phyloP scores from a whole-genome alignment of 1,139 yeast species.

The Yamadazyma mexicana region DNA sequence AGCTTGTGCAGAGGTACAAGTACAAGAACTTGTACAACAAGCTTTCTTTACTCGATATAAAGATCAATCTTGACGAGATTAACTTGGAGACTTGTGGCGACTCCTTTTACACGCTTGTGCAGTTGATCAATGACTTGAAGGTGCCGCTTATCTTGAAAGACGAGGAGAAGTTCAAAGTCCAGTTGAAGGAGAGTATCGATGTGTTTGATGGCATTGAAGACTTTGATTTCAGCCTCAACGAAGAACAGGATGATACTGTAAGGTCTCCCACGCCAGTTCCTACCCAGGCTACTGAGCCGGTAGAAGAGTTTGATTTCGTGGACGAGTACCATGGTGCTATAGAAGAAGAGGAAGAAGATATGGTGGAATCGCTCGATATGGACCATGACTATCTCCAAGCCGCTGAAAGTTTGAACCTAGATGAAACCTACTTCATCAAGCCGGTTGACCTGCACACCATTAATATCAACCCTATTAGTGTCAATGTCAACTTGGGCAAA shows the following conservation, averaged over 20 bases:
- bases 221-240: constrained; percentile 23
- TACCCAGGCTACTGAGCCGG: background rate
- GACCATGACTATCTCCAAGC: constrained; percentile 1
- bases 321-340: constrained; percentile 23
- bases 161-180: constrained; percentile 53
- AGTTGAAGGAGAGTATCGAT: constrained; percentile 36
- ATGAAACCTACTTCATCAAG: constrained; percentile 49
- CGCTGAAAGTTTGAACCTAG: constrained; percentile 19
- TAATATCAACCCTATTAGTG: constrained; percentile 26
- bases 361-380: background rate
- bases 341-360: background rate
- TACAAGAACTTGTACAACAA: constrained; percentile 14
- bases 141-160: constrained; percentile 61
- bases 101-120: constrained; percentile 70
- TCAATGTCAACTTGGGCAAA: constrained; percentile 27
- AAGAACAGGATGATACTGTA: background rate
- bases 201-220: constrained; percentile 51
- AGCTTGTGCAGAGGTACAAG: constrained; percentile 5
- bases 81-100: constrained; percentile 77
- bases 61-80: constrained; percentile 49
- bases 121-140: constrained; percentile 69
- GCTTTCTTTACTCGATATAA: constrained; percentile 39
- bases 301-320: constrained; percentile 16
- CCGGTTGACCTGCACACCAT: constrained; percentile 6
- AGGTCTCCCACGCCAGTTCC: too few relatives aligned